Base-by-base conservation (phyloP, 192 early-diverging fungal species). In the Podila epicladia region DNA sequence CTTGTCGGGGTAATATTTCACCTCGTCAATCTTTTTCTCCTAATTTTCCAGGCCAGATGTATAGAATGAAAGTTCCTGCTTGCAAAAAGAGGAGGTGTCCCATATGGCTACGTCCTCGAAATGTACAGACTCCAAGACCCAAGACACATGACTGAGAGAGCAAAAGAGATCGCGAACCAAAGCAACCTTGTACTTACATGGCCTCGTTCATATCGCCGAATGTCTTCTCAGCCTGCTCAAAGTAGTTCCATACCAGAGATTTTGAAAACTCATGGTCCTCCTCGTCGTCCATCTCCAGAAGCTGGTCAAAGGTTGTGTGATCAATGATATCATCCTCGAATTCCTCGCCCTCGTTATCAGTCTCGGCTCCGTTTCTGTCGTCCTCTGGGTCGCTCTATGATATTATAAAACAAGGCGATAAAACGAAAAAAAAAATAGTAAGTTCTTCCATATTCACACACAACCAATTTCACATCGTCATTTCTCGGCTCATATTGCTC, bases 201-300 rank as follows among this genome's bases (percentile, higher is more conserved):
- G 91, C 90, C n/a, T 57, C 70, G 60, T 95, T 87, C 92, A 98
- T 96, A n/a, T 92, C 87, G 4, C 69, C 79, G 76, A 98, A 95
- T 13, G 95, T 98, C n/a, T 85, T 82, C 58, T 90, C 90, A 3
- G 96, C 95, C 74, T 98, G 97, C 66, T 95, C 90, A 82, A 95
- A 95, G 70, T 94, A 96, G 83, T 95, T 91, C 67, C 85, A 78
- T 4, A 96, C 93, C 61, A 97, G 89, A 28, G 91, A 92, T 64
- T 87, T 88, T 64, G 92, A 95, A 70, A 98, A 94, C 50, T 89
- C 90, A 70, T 92, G 87, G 41, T 97, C 95, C 53, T 94, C 94
- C 33, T 95, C 95, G 64, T 96, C 95, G 82, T 98, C 97, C 97
- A 98, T 98, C 58, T 96, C 93, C 31, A 97, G 71, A 35, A 98